Base-by-base conservation (phyloP, 306 rosid genomes). In the Fagus crenata region DNA sequence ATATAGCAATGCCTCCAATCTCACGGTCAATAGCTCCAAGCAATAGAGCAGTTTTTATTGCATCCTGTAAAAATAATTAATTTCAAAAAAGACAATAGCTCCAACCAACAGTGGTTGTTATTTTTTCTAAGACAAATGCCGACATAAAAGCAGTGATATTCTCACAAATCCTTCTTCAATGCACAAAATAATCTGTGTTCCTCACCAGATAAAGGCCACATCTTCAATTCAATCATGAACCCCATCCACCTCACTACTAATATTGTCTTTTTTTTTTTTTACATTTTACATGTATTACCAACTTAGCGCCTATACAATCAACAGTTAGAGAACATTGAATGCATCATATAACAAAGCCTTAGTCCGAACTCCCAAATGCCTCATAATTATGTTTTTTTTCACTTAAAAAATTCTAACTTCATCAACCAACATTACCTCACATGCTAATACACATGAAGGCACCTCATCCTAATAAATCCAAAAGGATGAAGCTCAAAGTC, bases 1-100 rank as follows among this genome's bases (percentile, higher is more conserved):
- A 89, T 81, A 95, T 92, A 53, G 97, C 98, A 84, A 90, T 90
- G 64, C 98, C 98, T 77, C 98, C 97, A 74, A 95, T 87, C 71
- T 85, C 89, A 67, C 91, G 89, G 84, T 95, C 97, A 72, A 76
- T 86, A 22, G 98, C 96, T 67, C 98, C 98, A 81, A 92, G 98
- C 86, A 94, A 79, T 37, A 94, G 93, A 71, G 98, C 97, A 70
- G 97, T 89, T 84, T 95, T 95, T 32, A 95, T 89, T 49, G 96
- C 92, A 95, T 95, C 98, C 98, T 92, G 82, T 72, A 84, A 51
- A 78, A 68, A 76, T 32, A 78, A 55, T 41, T 22, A 43, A 51
- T 59, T 75, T 9, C 67, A 76, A 31, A 56, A 55, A 72, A 41
- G 42, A 22, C 32, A 6, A 31, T 68, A 42, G 33, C 42, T 7